Evolutionary conservation across 192 early-diverging fungal genomes (phyloP), one percentile per base, ranked within the genome.

Genomic region (Rhizoclosmatium sp.): DNA sequence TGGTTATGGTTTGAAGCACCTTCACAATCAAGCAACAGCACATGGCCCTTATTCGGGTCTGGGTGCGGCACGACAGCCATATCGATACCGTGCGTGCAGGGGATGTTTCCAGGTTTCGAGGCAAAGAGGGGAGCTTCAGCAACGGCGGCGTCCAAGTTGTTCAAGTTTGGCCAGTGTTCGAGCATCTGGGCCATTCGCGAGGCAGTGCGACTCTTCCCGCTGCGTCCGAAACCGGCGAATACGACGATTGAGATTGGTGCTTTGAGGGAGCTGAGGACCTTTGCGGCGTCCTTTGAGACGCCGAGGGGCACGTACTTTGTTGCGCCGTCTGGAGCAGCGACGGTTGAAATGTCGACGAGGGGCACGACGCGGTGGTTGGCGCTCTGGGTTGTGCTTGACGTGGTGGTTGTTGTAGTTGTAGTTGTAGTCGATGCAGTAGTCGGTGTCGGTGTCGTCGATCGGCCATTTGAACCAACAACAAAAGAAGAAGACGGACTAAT

Each of bases 51-150:
- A 7, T 19, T 23, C 12, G 60, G 81, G 40, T 78, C 73, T 41
- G 83, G 83, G 68, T 89, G 83, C 56, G 73, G 72, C 42, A 89
- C 83, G 3, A 85, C 85, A 66, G 86, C 83, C 83, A 89, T 83
- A 67, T 89, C 87, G 64, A 89, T 89, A 45, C 87, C 87, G 80
- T 89, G 87, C 0, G 87, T 89, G 81, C 83, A 85, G 1, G 87
- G 87, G 3, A 85, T 80, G 79, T 89, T 89, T 47, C 87, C 87
- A 23, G 87, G 85, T 16, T 82, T 79, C 4, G 84, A 85, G n/a
- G 72, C 74, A 71, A 85, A 89, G n/a, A 72, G 40, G 16, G 7
- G 7, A 4, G 59, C 59, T 4, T 62, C 44, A 5, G 4, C 5
- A 14, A 46, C 5, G 65, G 3, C 23, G 75, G 3, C 21, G 44